Base-by-base conservation (phyloP, 2,329 filamentous ascomycete species). In the Ophiostoma tasmaniense region DNA sequence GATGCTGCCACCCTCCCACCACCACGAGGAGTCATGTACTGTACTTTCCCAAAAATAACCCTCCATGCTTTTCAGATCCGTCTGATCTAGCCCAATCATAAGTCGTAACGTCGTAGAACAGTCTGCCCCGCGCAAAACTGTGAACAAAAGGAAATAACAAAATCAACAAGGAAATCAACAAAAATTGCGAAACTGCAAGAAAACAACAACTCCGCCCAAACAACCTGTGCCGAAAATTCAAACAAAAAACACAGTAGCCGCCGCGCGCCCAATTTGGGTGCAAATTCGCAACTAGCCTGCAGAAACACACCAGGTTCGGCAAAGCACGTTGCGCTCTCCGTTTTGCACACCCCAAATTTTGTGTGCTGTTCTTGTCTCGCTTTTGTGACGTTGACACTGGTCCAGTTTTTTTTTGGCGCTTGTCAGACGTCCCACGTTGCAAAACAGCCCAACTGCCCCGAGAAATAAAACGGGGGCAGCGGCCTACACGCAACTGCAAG, bases 51-150 rank as follows among this genome's bases (percentile, higher is more conserved):
- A 7, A 61, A 64, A 67, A 68, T 45, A 45, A 45, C 1, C 65
- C 64, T 64, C 78, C 59, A 33, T 66, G 78, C 73, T 70, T 72
- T 71, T 74, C 74, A 77, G 75, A 75, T 75, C 70, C 68, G 72
- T 75, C 75, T 72, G 73, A 67, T 68, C 70, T 75, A 75, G 73
- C 79, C 83, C 84, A 86, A 85, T 86, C 83, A 85, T 82, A 79
- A 80, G 74, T 81, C 82, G 78, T 83, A 78, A 79, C 73, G 75
- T 80, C 79, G 77, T 82, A 77, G 80, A 81, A 81, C 76, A 78
- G 73, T 75, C 35, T 76, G 75, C 77, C 76, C 72, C 69, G 64
- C 71, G 69, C 70, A 59, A 69, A 66, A 72, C 61, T 64, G 61
- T 64, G 30, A 59, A 35, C 66, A 62, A 42, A 65, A 66, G 33